Base-by-base conservation (phyloP, 805 yeast genomes). In the Candida jianshihensis region DNA sequence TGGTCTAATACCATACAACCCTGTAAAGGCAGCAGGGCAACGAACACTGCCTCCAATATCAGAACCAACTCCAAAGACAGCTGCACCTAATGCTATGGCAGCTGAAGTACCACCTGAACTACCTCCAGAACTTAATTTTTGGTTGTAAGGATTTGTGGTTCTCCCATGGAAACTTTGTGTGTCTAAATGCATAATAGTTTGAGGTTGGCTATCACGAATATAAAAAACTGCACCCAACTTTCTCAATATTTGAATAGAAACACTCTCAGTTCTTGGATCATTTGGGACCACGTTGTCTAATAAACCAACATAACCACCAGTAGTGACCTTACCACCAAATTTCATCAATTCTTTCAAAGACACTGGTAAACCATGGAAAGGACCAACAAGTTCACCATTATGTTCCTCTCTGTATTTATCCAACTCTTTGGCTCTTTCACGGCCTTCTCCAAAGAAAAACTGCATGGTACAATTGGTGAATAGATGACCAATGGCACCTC, bases 81-180 rank as follows among this genome's bases (percentile, higher is more conserved):
- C 73, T 3, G 75, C 80, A 36, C 70, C 71, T 45, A 73, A 60
- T 2, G 73, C 73, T 37, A 77, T 73, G 39, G 74, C 59, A 1
- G 82, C 78, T 41, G 84, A 80, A 49, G 78, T 85, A 44, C 87
- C 87, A 37, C 86, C 84, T 10, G 82, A 74, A 1, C 82, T 75
- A 15, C 87, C 87, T 42, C 87, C 87, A 2, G 81, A 66, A 19
- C 81, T 70, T 34, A 79, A 58, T 22, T 66, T 61, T 34, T 75
- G 62, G 52, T 80, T 79, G 60, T 56, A 62, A 2, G 84, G 79
- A 50, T 79, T 79, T 41, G 71, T 56, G 4, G 84, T 69, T 48
- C 75, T 63, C 9, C 87, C 87, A 36, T 62, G 67, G 51, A 79
- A 64, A 55, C 70, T 68, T 53, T 77, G 64, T 10, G 84, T 74